Evolutionary conservation across 441 rosid species (phyloP), one percentile per base, ranked within the genome.

Genomic region (Kokia cookei): DNA sequence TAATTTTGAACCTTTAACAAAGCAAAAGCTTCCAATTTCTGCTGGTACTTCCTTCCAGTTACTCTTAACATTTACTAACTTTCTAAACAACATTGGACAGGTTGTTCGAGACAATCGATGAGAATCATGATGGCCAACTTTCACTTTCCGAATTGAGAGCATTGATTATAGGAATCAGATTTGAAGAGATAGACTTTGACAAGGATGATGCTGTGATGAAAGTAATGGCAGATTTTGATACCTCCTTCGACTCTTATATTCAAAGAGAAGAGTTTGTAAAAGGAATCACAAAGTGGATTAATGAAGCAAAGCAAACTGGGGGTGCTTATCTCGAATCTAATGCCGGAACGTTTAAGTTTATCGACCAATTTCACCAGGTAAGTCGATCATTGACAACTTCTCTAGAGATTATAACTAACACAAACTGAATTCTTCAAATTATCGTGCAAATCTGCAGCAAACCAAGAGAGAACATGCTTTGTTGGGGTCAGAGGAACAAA

Each of bases 101-200:
- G 89, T 84, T 95, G 83, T 95, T 95, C 76, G 62, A 26, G 1
- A 75, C 87, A 26, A 86, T 93, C 75, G 99, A 95, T 78, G 91
- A 76, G 83, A 86, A 91, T 75, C 68, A 78, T 0, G 92, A 93
- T 58, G 75, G 66, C 12, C 22, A 8, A 9, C 88, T 95, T 42
- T 93, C 94, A 64, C 72, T 74, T 10, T 13, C 88, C 69, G 98
- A 95, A 75, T 79, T 95, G 15, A 93, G 84, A 79, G 99, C 99
- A 37, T 80, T 95, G 26, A 85, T 95, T 32, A 74, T 95, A 48
- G 99, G 98, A 27, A 93, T 95, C 61, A 87, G 79, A 58, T 91
- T 95, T 74, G 94, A 89, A 29, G 98, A 93, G 73, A 83, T 95
- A 47, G 89, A 93, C 78, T 84, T 93, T 57, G 83, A 95, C 79